Percentiles rank a stretch among this genome's conserved stretches.
These are phyloP conservation scores for Xerocomus amazonicus DNA, from an alignment of 1,284 basidiomycete genomes.

Conservation along the genomic window DNA sequence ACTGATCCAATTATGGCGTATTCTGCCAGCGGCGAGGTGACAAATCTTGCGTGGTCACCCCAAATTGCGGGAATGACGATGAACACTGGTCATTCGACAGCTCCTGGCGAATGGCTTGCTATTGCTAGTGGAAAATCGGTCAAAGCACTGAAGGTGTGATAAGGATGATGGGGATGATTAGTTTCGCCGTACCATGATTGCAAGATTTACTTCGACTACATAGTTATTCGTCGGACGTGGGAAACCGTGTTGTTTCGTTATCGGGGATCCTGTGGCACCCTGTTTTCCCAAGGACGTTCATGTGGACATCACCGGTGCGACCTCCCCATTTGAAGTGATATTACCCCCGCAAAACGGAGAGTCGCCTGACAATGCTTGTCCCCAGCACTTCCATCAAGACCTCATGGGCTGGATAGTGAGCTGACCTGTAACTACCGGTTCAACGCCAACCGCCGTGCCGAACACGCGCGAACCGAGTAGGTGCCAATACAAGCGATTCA, in stretches of 20 bases:
- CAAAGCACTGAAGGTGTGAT: conserved; percentile 75
- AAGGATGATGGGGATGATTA: neutral
- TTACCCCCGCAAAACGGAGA: no score
- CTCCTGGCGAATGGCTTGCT: conserved; percentile 87
- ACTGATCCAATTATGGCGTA: conserved; percentile 82
- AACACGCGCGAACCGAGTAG: no score
- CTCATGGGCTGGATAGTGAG: no score
- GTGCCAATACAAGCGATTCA: no score
- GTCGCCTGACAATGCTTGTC: no score
- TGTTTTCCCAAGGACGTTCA: no score
- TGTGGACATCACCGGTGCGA: no score
- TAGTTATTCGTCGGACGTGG: neutral
- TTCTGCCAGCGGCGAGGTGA: conserved; percentile 75
- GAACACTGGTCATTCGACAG: conserved; percentile 67
- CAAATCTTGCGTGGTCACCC: conserved; percentile 85
- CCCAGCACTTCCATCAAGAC: no score
- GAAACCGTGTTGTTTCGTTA: neutral
- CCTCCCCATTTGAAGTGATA: no score
- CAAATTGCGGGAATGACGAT: conserved; percentile 70
- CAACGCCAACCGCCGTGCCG: no score
- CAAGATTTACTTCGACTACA: neutral
- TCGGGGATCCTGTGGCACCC: no score
- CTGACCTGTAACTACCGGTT: no score
- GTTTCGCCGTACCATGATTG: neutral
- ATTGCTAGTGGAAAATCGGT: conserved; percentile 81